Conservation (phyloP, 768 basidiomycete genomes). For the Termitomyces bulborhizus region DNA sequence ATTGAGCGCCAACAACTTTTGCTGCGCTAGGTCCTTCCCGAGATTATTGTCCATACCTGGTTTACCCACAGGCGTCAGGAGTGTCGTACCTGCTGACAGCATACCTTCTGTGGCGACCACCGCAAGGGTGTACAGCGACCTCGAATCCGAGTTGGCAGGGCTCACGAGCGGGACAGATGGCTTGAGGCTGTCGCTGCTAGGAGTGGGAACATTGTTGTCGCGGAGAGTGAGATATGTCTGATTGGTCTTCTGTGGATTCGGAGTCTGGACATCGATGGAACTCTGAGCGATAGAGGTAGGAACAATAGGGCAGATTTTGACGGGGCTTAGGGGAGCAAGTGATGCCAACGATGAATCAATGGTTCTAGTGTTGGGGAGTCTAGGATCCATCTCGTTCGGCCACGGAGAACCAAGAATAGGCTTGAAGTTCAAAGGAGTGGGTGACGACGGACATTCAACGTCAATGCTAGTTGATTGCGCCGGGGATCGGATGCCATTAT, state of each 20-base stretch:
- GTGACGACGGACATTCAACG: conserved; percentile 7
- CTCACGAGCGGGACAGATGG: conserved; percentile 15
- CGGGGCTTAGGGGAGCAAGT: conserved; percentile 3
- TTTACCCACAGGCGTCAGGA: conserved; percentile 25
- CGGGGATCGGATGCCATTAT: not conserved
- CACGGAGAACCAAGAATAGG: conserved; percentile 10
- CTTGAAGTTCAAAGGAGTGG: conserved; percentile 7
- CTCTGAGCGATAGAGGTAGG: conserved; percentile 20
- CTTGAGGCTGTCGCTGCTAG: conserved; percentile 22
- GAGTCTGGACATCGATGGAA: conserved; percentile 20
- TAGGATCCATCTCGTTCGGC: not conserved
- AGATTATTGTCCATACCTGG: conserved; percentile 3
- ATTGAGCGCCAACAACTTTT: conserved; percentile 9
- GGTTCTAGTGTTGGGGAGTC: not conserved
- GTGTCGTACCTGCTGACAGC: conserved; percentile 22
- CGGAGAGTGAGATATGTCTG: conserved; percentile 22
- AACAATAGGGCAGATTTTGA: conserved; percentile 3
- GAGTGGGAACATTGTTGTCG: conserved; percentile 18
- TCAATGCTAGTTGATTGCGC: conserved; percentile 17
- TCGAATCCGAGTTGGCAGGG: conserved; percentile 17
- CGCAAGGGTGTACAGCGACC: conserved; percentile 20
- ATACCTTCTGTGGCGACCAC: conserved; percentile 14
- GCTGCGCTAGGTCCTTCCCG: conserved; percentile 11
- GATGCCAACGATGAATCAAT: not conserved
- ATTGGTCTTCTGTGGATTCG: conserved; percentile 19